Evolutionary conservation across 495 filamentous ascomycete genomes (phyloP).

Genomic region (Talaromyces borbonicus): DNA sequence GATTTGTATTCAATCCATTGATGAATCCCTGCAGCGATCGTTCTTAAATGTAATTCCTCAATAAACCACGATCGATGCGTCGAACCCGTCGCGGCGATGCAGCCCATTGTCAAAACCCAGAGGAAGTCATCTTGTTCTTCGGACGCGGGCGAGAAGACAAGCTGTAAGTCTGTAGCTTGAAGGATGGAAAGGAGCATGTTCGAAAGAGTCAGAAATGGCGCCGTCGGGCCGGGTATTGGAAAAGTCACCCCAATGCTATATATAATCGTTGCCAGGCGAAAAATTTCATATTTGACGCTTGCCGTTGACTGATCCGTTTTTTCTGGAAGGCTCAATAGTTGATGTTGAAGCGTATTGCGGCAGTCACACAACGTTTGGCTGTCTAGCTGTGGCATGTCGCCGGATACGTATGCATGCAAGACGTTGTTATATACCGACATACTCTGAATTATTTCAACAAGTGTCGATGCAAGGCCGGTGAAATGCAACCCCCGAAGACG

Average conservation of each 20-base stretch:
- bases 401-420: constrained; percentile 13
- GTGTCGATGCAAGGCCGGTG: constrained; percentile 22
- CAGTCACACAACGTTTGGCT: constrained; percentile 25
- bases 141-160: not conserved
- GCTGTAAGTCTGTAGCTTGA: not conserved
- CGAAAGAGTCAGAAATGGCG: constrained; percentile 21
- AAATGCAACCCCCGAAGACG: constrained; percentile 17
- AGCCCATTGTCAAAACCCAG: constrained; percentile 28
- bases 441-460: constrained; percentile 24
- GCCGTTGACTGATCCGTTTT: not conserved
- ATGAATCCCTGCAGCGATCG: constrained; percentile 11
- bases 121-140: constrained; percentile 10
- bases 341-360: constrained; percentile 27
- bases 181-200: constrained; percentile 11
- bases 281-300: constrained; percentile 25
- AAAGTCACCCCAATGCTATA: constrained; percentile 30
- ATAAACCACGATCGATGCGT: constrained; percentile 25
- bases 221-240: constrained; percentile 29
- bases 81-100: constrained; percentile 23
- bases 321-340: constrained; percentile 19
- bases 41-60: constrained; percentile 12
- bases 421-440: constrained; percentile 21
- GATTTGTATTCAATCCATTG: constrained; percentile 18
- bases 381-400: constrained; percentile 8
- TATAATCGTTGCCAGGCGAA: constrained; percentile 23